Evolutionary conservation across 441 rosid species (phyloP).

Genomic region (Brassica hybrid): DNA sequence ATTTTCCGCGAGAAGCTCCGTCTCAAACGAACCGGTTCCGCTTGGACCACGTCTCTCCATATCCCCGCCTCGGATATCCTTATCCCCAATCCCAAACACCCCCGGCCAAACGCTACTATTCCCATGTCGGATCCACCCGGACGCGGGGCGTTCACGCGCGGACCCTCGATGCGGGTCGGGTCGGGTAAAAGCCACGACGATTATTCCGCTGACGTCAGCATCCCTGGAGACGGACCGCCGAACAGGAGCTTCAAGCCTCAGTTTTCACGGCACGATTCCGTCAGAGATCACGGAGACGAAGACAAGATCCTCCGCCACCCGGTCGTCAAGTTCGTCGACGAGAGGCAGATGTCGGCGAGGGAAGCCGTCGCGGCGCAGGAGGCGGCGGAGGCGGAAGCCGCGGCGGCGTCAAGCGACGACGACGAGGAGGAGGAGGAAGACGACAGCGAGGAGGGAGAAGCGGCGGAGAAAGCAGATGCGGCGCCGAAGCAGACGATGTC

Average conservation of each 20-base stretch:
- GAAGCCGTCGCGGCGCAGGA: constrained; percentile 80
- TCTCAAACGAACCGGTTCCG: constrained; percentile 71
- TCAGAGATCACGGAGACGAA: constrained; percentile 46
- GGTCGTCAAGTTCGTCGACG: constrained; percentile 56
- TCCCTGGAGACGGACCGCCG: constrained; percentile 46
- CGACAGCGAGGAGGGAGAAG: constrained; percentile 10
- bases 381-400: constrained; percentile 60
- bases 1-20: constrained; percentile 73
- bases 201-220: constrained; percentile 22
- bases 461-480: constrained; percentile 22
- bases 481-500: constrained; percentile 68
- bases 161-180: constrained; percentile 53
- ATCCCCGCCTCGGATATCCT: no score
- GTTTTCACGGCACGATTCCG: constrained; percentile 55
- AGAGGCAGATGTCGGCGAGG: no score
- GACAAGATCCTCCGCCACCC: constrained; percentile 46
- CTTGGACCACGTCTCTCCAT: constrained; percentile 69
- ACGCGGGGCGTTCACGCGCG: constrained; percentile 54
- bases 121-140: constrained; percentile 39
- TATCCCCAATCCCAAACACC: constrained; percentile 29
- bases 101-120: no score
- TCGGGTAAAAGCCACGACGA: constrained; percentile 43
- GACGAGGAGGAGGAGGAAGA: constrained; percentile 19
- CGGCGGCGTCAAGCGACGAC: constrained; percentile 37
- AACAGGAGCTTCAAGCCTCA: constrained; percentile 54